These are phyloP conservation scores for Achaetomiella virescens DNA, from an alignment of 495 filamentous ascomycete species.

Conservation along the genomic window DNA sequence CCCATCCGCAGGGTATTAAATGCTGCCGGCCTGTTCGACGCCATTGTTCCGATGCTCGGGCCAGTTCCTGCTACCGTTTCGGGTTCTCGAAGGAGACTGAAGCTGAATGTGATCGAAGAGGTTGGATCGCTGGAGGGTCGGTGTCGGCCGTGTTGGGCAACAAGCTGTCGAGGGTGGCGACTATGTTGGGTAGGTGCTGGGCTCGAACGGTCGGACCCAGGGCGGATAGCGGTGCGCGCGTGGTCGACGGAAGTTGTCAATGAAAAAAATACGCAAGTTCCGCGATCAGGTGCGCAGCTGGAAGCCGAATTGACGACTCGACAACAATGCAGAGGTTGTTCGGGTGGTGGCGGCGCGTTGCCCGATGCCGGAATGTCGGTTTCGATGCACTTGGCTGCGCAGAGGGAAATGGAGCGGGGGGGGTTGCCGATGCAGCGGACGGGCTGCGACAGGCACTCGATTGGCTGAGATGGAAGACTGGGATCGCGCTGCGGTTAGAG, in stretches of 20 bases:
- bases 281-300: slow-evolving; percentile 5
- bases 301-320: slow-evolving; percentile 13
- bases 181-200: slow-evolving; percentile 8
- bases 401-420: slow-evolving; percentile 16
- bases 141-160: slow-evolving; percentile 46
- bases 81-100: slow-evolving; percentile 12
- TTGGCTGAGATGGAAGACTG: slow-evolving; percentile 8
- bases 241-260: neutral
- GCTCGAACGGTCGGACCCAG: slow-evolving; percentile 17
- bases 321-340: neutral
- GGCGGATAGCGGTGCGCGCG: slow-evolving; percentile 1
- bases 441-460: slow-evolving; percentile 15
- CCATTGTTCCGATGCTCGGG: slow-evolving; percentile 33
- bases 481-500: slow-evolving; percentile 14
- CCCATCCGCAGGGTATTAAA: slow-evolving; percentile 51
- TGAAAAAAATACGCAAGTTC: neutral
- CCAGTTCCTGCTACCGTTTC: slow-evolving; percentile 32
- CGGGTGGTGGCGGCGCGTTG: slow-evolving; percentile 13
- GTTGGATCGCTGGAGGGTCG: slow-evolving; percentile 24
- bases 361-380: slow-evolving; percentile 14
- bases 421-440: slow-evolving; percentile 19
- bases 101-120: slow-evolving; percentile 21
- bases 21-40: slow-evolving; percentile 46
- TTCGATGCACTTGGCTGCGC: slow-evolving; percentile 26
- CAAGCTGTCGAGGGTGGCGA: slow-evolving; percentile 22